Base-by-base conservation (phyloP, 2,329 filamentous ascomycete species). In the Camillea tinctor region DNA sequence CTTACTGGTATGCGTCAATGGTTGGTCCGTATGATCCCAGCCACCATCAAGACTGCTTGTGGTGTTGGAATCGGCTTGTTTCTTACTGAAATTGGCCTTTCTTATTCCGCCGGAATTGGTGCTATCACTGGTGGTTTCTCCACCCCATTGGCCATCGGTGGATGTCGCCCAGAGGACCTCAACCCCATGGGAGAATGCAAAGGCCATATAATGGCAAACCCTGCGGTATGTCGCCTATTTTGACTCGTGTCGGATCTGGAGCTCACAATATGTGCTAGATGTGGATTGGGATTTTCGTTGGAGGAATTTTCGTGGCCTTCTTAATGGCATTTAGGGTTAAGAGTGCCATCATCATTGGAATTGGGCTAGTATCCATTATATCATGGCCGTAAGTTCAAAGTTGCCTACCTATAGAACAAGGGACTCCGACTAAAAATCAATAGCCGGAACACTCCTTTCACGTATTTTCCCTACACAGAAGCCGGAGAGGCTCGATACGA, bases 231-330 rank as follows among this genome's bases (percentile, higher is more conserved):
- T 57, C 4, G 23, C n/a, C 55, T 8, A 24, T 23, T 17, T 21
- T 24, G 15, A 40, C 24, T 15, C 30, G 6, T 19, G 48, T n/a
- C 30, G 11, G 23, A 21, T n/a, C 21, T 22, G 4, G 49, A 48
- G 51, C 69, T 73, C 15, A 72, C 58, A 26, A 20, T 55, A 24
- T 5, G 19, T 52, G 52, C 52, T 61, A 88, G 85, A 79, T 96
- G 82, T 97, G 93, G 93, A 85, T 96, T 57, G 93, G 91, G 11
- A 89, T 96, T 64, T 88, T 92, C 71, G 86, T 88, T 57, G 91
- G 93, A 15, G 91, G 92, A 36, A 80, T 96, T 52, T 74, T 96
- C 44, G 94, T 92, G 0, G 87, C 90, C 4, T 84, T 94, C 65
- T 85, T 96, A 75, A 92, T 92, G 89, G 84, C 89, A 19, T 93